Evolutionary conservation across 805 yeast species (phyloP).

Genomic region (Saccharomyces eubayanus): DNA sequence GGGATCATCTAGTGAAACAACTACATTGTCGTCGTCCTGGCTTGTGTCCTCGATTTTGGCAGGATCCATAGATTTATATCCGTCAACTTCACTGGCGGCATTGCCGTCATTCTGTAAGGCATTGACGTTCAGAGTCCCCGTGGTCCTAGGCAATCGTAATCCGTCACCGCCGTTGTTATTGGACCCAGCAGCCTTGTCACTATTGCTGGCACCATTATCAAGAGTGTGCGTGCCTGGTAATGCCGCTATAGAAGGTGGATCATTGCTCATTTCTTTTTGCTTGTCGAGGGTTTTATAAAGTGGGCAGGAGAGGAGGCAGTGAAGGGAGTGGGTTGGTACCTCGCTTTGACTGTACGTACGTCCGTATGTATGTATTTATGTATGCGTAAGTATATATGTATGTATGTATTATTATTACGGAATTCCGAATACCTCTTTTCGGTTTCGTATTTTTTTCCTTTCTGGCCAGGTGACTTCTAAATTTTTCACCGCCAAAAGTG

Average conservation of each 20-base stretch:
- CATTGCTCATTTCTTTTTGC: not conserved
- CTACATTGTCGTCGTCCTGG: slow-evolving; percentile 10
- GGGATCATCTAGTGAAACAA: slow-evolving; percentile 33
- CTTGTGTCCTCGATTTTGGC: slow-evolving; percentile 20
- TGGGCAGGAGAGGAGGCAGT: not conserved
- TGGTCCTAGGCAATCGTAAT: slow-evolving; percentile 35
- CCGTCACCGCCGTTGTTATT: not conserved
- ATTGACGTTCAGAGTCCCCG: slow-evolving; percentile 40
- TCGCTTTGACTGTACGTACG: not conserved
- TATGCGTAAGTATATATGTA: not conserved
- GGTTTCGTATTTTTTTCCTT: not conserved
- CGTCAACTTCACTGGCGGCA: slow-evolving; percentile 1
- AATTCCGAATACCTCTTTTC: not conserved
- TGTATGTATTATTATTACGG: not conserved
- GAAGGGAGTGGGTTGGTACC: not conserved
- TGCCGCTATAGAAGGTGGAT: not conserved
- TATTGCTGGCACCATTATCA: not conserved
- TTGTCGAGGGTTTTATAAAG: not conserved
- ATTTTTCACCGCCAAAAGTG: not conserved
- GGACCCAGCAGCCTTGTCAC: not conserved
- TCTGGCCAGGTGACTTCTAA: not conserved
- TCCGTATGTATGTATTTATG: not conserved
- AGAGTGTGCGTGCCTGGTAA: not conserved
- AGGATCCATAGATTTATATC: slow-evolving; percentile 40
- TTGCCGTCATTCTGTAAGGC: slow-evolving; percentile 30